Evolutionary conservation across 192 early-diverging fungal genomes (phyloP), one percentile per base, ranked within the genome.

Genomic region (Coemansia sp.): DNA sequence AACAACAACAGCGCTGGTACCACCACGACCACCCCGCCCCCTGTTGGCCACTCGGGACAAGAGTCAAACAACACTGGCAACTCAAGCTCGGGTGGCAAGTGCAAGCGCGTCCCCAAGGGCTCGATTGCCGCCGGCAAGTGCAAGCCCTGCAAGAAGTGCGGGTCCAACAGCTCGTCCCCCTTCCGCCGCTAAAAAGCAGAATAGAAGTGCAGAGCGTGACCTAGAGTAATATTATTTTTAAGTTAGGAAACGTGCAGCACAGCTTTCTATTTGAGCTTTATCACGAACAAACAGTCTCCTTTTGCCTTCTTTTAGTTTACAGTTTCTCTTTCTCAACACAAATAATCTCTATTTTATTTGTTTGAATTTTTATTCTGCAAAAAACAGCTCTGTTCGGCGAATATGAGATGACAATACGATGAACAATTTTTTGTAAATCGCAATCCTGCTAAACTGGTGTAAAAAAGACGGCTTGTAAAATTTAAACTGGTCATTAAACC

Each of bases 41-140:
- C 46, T 22, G 9, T 4, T 21, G 46, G 46, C 14, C 47, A 49
- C 47, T 25, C 21, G 1, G 47, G 22, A 3, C 48, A 25, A 25
- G 24, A 27, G 8, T 19, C 22, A 14, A 27, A 9, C 22, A 27
- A 2, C 48, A 50, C 14, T 25, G n/a, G 11, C 48, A 15, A 14
- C 22, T 27, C 48, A 12, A 30, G 23, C 53, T 33, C 39, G 21
- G 69, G 34, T 10, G 34, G 75, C 73, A 78, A 78, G 69, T 72
- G 69, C 75, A 78, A 62, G 69, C 75, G 66, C 48, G 48, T 78
- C 19, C 69, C 75, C 38, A 68, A 66, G 69, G 75, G 75, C 65
- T 78, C 75, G 37, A 78, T 78, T 43, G 75, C 75, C 30, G 75
- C 75, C 11, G 75, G 75, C 65, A 78, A 78, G 75, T 78, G 75